Evolutionary conservation across 148 eudicot species (phyloP).

Genomic region (Cornus kousa): DNA sequence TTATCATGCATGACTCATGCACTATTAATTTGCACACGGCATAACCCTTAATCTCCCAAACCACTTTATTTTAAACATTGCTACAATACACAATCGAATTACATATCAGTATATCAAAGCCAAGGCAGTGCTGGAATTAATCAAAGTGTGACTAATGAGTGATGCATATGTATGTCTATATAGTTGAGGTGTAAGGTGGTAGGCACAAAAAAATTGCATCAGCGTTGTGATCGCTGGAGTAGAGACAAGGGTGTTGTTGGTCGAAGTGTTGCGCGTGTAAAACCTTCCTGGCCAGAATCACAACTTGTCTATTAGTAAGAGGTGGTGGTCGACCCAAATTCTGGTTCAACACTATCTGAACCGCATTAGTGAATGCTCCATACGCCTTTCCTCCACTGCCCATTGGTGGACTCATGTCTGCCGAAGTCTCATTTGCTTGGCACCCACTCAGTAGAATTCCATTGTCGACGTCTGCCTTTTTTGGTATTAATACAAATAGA

Average conservation of each 20-base stretch:
- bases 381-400: conserved; percentile 32
- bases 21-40: no score
- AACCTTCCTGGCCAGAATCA: conserved; percentile 41
- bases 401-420: conserved; percentile 31
- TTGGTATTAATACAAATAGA: conserved; percentile 3
- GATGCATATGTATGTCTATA: no score
- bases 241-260: conserved; percentile 65
- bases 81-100: no score
- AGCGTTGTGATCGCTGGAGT: conserved; percentile 70
- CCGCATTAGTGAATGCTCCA: conserved; percentile 62
- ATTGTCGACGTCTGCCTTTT: conserved; percentile 19
- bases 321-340: conserved; percentile 3
- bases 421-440: conserved; percentile 54
- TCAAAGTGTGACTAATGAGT: no score
- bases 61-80: no score
- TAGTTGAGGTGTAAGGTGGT: no score
- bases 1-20: no score
- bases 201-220: conserved; percentile 42
- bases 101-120: no score
- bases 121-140: no score
- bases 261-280: conserved; percentile 22
- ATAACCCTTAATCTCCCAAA: no score
- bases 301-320: conserved; percentile 46
- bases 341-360: conserved; percentile 43
- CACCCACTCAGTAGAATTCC: conserved; percentile 71